Evolutionary conservation across 2,329 filamentous ascomycete species (phyloP), one percentile per base, ranked within the genome.

Genomic region (Harringtonia aguacate): DNA sequence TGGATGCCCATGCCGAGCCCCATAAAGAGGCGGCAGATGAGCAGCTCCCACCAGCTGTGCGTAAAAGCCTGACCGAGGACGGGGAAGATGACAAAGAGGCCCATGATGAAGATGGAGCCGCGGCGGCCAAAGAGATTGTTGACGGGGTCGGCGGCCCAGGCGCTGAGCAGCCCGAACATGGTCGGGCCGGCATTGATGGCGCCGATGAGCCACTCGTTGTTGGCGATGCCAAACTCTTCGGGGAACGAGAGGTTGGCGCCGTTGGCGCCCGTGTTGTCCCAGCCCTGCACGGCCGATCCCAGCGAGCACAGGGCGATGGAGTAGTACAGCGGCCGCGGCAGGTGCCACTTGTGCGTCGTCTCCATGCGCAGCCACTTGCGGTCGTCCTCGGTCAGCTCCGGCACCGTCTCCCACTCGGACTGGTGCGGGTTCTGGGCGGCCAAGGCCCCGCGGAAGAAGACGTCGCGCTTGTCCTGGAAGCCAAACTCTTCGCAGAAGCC

Each of bases 341-440:
- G 38, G 21, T 42, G 44, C 47, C 47, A 48, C 74, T 65, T 20
- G 38, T 46, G 38, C 5, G 43, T 43, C 21, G 20, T 81, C 1
- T 67, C 65, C 15, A 79, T 70, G 42, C 68, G 62, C 3, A 89
- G 69, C 15, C 75, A 72, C 41, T 74, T 65, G 41, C 73, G 63
- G 51, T 73, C 72, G 3, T 61, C 41, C 14, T 41, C 41, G 7
- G 34, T 35, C 13, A 46, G 33, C 24, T 40, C 48, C n/a, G 40
- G 61, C 33, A 87, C 69, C 29, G 70, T 65, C 44, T 84, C 80
- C 56, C 66, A 84, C 28, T 69, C 66, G 7, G 65, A 63, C 15
- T 20, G 24, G 10, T 17, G 8, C 0, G 82, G 82, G 50, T 81
- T 76, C 57, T 86, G 82, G 3, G 85, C 85, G n/a, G 87, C 73